Evolutionary conservation across 768 basidiomycete species (phyloP).

Genomic region (Tulasnella sp.): DNA sequence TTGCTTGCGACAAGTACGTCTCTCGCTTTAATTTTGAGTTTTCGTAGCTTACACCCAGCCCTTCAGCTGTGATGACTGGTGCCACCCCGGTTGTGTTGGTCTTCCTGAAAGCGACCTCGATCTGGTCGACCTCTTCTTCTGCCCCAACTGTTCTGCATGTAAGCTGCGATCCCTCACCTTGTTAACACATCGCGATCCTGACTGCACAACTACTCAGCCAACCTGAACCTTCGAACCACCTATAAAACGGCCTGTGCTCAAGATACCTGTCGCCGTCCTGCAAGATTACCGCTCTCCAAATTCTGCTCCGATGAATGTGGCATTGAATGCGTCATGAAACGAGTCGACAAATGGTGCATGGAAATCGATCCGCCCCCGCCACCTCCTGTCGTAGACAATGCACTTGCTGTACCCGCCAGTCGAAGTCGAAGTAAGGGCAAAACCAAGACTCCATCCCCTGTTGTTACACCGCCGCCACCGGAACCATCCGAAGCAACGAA

Average conservation of each 20-base stretch:
- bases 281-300: conserved; percentile 76
- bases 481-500: not conserved
- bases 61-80: conserved; percentile 86
- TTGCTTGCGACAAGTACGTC: conserved; percentile 81
- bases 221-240: conserved; percentile 58
- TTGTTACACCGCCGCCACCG: not conserved
- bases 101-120: conserved; percentile 77
- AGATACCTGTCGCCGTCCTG: conserved; percentile 63
- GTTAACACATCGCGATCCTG: not conserved
- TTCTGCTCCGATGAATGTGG: conserved; percentile 90
- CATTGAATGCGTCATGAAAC: conserved; percentile 30
- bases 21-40: not conserved
- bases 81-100: conserved; percentile 75
- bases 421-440: not conserved
- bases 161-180: conserved; percentile 29
- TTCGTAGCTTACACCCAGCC: not conserved
- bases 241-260: conserved; percentile 54
- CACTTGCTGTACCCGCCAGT: not conserved
- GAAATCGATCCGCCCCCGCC: not conserved
- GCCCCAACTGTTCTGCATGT: conserved; percentile 73
- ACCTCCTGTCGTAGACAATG: not conserved
- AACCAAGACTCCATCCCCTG: not conserved
- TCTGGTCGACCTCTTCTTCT: conserved; percentile 87
- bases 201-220: conserved; percentile 35
- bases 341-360: conserved; percentile 15